Base-by-base conservation (phyloP, 2,329 filamentous ascomycete species). In the Ceratocystis papillata region DNA sequence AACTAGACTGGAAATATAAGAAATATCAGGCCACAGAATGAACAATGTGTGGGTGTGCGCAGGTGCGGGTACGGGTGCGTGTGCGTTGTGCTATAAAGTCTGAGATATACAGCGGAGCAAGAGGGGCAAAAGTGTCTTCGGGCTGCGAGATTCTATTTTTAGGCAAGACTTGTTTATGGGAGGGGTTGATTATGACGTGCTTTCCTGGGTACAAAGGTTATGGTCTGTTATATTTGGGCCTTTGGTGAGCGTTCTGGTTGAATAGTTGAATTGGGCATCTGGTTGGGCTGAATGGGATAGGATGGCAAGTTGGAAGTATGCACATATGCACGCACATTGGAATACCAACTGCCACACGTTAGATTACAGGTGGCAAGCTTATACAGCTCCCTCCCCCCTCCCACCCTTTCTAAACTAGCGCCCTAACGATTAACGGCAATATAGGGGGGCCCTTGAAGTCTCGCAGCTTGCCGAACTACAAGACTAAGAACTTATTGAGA, bases 91-190 rank as follows among this genome's bases (percentile, higher is more conserved):
- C 20, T 48, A 48, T 48, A 48, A n/a, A 20, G 45, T n/a, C 20
- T 48, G 45, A 20, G 17, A 17, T 48, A 48, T 48, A 46, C 37
- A 10, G 22, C 28, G n/a, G 22, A 64, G n/a, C 22, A 20, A 30
- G 62, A 30, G 22, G 20, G 60, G 30, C 10, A 45, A 25, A 22
- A 33, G 45, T 20, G 10, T 22, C 37, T 41, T 33, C 20, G 46
- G 62, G 62, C 28, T 50, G 62, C 44, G 45, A 53, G 22, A n/a
- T 62, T 62, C 60, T 62, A 25, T 25, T 55, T 55, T 55, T 25
- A 15, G n/a, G 50, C 20, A 15, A 41, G 37, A 41, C 37, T 41
- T 55, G 5, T 12, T 55, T 30, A 10, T 25, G 20, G 10, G 25
- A 55, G 25, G 50, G 22, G 28, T 55, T 55, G 12, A 25, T 15